Base-by-base conservation (phyloP, 1,284 basidiomycete species). In the Cutaneotrichosporon mucoides region DNA sequence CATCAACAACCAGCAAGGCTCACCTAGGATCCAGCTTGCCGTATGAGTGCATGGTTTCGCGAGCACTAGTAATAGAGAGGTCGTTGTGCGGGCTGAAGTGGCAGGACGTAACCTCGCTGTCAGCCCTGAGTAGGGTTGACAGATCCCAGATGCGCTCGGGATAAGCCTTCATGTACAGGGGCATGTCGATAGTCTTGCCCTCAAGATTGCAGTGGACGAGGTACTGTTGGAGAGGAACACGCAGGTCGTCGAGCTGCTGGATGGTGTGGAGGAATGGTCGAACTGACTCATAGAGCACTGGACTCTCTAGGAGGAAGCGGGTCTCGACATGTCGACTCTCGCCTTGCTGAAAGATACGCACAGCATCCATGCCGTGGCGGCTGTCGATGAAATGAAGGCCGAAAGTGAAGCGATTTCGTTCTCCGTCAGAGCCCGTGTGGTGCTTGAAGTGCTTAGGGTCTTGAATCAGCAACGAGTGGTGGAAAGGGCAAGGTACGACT, bases 201-300 rank as follows among this genome's bases (percentile, higher is more conserved):
- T 1, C 5, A 0, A 55, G 71, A 71, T n/a, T 66, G 68, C 2
- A 57, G 59, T 81, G 81, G 0, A 77, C 77, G 11, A 87, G 78
- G 65, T 86, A 85, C 33, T 75, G 73, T 0, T 76, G 66, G 65
- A 87, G 85, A 0, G 85, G 86, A 0, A 87, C 58, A 0, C 72
- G 69, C 48, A 81, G 80, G 0, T 86, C 84, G 47, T 83, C 82
- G 0, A 73, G 71, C 35, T 76, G 74, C 12, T 73, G 54, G 13
- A 87, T 76, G 0, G 83, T 80, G 51, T 85, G 79, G 8, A 88
- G 77, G 72, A 87, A 87, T 0, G 86, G 86, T 3, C 84, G 79
- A 38, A 85, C 81, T 0, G 84, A 76, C 58, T 85, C 85, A 56
- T 82, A 86, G 79, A 87, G 79, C 44, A 86, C 81, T 0, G 83